Conservation (phyloP, 139 green algal genomes). For the Raphidocelis subcapitata region DNA sequence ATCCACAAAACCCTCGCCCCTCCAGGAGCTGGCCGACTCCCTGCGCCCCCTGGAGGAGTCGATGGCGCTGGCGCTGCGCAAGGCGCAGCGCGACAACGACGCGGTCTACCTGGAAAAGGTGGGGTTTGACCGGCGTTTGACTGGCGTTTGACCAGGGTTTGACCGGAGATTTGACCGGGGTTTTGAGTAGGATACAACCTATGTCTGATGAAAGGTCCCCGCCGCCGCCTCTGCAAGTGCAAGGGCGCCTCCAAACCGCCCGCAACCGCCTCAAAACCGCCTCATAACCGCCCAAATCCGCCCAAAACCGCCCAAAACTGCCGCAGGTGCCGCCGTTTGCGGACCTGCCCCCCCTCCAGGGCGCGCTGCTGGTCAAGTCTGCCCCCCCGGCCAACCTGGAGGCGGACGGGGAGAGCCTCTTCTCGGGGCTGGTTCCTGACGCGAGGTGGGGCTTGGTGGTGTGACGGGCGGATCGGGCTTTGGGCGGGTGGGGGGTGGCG, state of each 20-base stretch:
- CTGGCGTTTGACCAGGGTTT: too few relatives aligned
- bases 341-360: slow-evolving; percentile 5
- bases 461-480: neutral
- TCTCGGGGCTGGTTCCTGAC: slow-evolving; percentile 75
- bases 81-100: slow-evolving; percentile 58
- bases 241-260: too few relatives aligned
- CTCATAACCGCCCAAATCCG: too few relatives aligned
- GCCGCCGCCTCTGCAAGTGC: too few relatives aligned
- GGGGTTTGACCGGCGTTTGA: too few relatives aligned
- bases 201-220: too few relatives aligned
- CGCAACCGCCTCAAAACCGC: too few relatives aligned
- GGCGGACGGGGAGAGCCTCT: slow-evolving; percentile 55
- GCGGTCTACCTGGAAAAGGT: slow-evolving; percentile 63
- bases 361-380: slow-evolving; percentile 65
- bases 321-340: slow-evolving; percentile 28
- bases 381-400: slow-evolving; percentile 39
- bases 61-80: slow-evolving; percentile 34
- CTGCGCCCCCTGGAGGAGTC: slow-evolving; percentile 42
- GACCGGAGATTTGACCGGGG: too few relatives aligned
- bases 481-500: neutral
- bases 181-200: too few relatives aligned
- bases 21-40: slow-evolving; percentile 10
- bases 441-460: slow-evolving; percentile 42
- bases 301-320: too few relatives aligned
- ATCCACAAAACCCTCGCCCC: too few relatives aligned